These are phyloP conservation scores for Camellia sinensis DNA, from an alignment of 148 eudicot species.

Conservation along the genomic window DNA sequence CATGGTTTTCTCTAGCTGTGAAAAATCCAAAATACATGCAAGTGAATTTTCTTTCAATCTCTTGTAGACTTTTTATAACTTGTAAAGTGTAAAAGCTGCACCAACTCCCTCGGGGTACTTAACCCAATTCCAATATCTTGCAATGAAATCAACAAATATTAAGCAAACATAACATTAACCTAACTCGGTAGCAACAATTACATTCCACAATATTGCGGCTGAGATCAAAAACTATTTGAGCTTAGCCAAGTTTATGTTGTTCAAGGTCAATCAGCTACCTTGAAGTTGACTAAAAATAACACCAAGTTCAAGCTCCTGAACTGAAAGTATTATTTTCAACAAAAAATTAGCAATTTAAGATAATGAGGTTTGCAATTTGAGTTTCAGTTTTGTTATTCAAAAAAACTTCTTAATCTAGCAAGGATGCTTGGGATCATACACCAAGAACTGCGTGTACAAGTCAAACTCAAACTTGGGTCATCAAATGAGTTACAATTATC, in stretches of 20 bases:
- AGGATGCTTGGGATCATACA: too few species aligned
- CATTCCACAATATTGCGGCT: background rate
- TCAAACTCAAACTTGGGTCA: background rate
- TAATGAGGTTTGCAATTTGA: too few species aligned
- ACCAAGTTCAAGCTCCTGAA: background rate
- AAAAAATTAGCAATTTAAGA: too few species aligned
- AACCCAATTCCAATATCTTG: background rate
- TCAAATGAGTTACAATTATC: background rate
- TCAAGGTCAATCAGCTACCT: background rate
- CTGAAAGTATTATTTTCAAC: too few species aligned
- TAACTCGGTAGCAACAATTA: background rate
- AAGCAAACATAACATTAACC: background rate
- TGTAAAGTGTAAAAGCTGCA: background rate
- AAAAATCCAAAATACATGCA: background rate
- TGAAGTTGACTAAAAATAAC: background rate
- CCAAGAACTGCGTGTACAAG: background rate
- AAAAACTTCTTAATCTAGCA: too few species aligned
- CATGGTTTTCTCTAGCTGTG: too few species aligned
- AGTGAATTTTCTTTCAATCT: background rate
- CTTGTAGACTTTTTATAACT: background rate
- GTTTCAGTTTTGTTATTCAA: too few species aligned
- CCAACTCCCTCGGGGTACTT: background rate
- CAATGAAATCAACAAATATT: background rate
- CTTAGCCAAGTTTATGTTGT: background rate
- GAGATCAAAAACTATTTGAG: background rate